These are phyloP conservation scores for Gastrodia elata DNA, from an alignment of 106 monocot species.

Conservation along the genomic window DNA sequence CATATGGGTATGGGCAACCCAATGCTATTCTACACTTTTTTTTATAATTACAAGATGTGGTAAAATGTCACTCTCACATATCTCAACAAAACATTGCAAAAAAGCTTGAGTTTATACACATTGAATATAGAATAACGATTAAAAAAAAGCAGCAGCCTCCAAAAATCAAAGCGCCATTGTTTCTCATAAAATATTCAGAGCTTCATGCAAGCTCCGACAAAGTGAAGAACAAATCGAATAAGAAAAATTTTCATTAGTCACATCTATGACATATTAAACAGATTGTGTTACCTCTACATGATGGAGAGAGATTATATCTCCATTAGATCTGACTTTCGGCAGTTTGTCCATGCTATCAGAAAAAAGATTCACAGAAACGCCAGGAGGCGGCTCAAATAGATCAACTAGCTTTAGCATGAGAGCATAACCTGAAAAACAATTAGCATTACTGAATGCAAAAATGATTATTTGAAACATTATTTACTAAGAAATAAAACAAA, in stretches of 20 bases:
- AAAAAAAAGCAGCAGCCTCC: background rate
- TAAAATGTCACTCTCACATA: no score
- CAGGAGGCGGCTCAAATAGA: slow-evolving; percentile 26
- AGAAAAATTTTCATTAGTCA: background rate
- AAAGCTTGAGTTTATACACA: background rate
- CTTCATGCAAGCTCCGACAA: background rate
- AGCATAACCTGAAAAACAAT: slow-evolving; percentile 36
- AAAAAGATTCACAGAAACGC: slow-evolving; percentile 42
- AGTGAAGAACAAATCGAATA: background rate
- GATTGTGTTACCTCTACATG: slow-evolving; percentile 28
- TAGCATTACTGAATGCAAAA: background rate
- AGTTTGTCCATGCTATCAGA: slow-evolving; percentile 23
- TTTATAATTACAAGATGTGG: no score
- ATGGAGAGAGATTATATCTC: slow-evolving; percentile 58
- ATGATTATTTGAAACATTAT: background rate
- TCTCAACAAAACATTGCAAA: no score
- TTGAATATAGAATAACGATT: background rate
- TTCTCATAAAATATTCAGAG: background rate
- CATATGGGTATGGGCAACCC: no score
- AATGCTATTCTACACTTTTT: no score
- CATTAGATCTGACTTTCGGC: slow-evolving; percentile 34
- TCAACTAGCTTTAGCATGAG: slow-evolving; percentile 44
- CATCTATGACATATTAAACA: background rate
- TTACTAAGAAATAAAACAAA: background rate
- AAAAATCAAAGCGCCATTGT: background rate